phyloP scores from a whole-genome alignment of 2,329 filamentous ascomycete species.

The Aspergillus ruber region DNA sequence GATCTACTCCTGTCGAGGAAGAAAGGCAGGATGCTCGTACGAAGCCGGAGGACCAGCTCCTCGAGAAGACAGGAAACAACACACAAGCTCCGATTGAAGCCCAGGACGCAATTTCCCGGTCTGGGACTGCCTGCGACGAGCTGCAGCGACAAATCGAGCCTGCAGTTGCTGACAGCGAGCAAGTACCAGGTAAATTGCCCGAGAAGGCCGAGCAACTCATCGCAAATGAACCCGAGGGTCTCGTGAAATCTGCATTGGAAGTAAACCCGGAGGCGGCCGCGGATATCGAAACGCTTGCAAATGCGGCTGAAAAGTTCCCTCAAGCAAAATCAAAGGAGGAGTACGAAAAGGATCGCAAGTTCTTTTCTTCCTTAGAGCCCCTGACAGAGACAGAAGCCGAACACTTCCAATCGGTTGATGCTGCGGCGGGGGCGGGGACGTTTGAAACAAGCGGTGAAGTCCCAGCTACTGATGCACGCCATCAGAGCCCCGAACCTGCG shows the following conservation, averaged over 20 bases:
- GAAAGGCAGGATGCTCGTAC: neutral
- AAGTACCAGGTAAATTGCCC: neutral
- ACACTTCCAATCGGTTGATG: neutral
- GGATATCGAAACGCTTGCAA: no score
- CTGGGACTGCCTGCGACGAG: neutral
- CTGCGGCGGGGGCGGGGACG: neutral
- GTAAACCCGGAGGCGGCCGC: no score
- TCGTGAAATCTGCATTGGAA: no score
- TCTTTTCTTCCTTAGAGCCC: no score
- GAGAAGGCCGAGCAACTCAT: neutral
- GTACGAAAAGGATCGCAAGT: no score
- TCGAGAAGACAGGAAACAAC: neutral
- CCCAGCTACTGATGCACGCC: conserved; percentile 1
- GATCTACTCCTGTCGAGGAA: neutral
- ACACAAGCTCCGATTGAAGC: neutral
- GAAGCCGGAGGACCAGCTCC: neutral
- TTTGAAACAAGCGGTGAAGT: conserved; percentile 14
- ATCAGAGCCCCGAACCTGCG: neutral
- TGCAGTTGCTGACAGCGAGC: conserved; percentile 2
- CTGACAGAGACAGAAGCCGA: no score
- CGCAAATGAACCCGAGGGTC: neutral
- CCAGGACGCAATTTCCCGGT: neutral
- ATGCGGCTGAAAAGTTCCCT: no score
- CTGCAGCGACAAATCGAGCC: neutral
- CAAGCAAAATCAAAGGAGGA: no score